Evolutionary conservation across 2,329 filamentous ascomycete genomes (phyloP), one percentile per base, ranked within the genome.

Genomic region (Orbilia quercus): DNA sequence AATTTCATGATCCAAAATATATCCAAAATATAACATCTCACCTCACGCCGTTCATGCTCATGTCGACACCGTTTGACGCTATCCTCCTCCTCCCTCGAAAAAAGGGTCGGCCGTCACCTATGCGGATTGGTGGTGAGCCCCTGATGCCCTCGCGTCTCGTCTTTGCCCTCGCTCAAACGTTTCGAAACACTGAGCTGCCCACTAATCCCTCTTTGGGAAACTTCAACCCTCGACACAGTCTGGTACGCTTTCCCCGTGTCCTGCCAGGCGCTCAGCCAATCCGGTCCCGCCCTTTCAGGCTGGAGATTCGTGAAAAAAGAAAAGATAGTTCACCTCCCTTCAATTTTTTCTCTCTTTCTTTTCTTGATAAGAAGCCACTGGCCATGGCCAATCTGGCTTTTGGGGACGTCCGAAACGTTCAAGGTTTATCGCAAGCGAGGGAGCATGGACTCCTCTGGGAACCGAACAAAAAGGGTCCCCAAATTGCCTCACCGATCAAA

Each of bases 171-270:
- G 69, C 69, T 73, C 69, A 73, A 73, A 73, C 69, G 69, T 73
- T 73, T 73, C 69, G 69, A 73, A 73, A 73, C 69, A 73, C 58
- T 48, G 59, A 73, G 69, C 67, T 65, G 54, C 67, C 67, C 67
- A 72, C 66, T 73, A 73, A 73, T 73, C 69, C 69, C 55, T 73
- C 62, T 73, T 73, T 73, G 69, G 69, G 69, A 54, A 73, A 73
- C 60, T 73, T 73, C 69, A 73, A 73, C 60, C n/a, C 69, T 36
- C 65, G 62, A 34, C 62, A 47, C 48, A 60, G 60, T 60, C 54
- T 66, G 60, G 69, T 66, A 54, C 36, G 60, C 54, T 60, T 66
- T 51, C 58, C 60, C 60, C n/a, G n/a, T n/a, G 62, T 73, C 59
- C 55, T 72, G 67, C 59, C 67, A 72, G 67, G 67, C 67, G 60